Evolutionary conservation across 495 filamentous ascomycete species (phyloP), one percentile per base, ranked within the genome.

Genomic region (Aspergillus haitiensis): DNA sequence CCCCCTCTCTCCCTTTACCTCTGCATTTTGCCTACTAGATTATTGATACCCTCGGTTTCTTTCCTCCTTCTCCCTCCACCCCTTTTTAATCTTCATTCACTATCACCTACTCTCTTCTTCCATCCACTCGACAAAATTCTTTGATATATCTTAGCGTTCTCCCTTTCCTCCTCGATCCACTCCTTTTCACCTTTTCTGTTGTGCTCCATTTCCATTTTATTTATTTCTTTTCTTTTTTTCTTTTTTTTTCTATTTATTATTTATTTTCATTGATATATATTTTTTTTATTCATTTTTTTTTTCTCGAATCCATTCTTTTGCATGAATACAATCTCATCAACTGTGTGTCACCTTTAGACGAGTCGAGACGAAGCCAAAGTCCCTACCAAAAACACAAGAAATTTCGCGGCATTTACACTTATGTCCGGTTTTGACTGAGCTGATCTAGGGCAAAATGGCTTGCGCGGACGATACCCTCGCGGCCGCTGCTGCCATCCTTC

Each of bases 401-500:
- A 61, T n/a, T 5, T 45, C 54, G 16, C 55, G 37, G 52, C 59
- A 11, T 44, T 33, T 15, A 52, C 60, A 61, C 62, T 61, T 70
- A 64, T 64, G 66, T 70, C 52, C 61, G 62, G 62, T 62, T 51
- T 58, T 64, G 60, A 69, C 66, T 67, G 53, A 76, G 60, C 46
- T 36, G 48, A 47, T 52, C 40, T 59, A 75, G 72, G 75, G 72
- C 75, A 78, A 65, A 68, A 86, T 86, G 84, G 78, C 75, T 73
- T 69, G 70, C 71, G 81, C 81, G 73, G 81, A 88, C 65, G 79
- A 84, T 60, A 82, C 84, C 52, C 76, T 89, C 65, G 78, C 80
- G 65, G 86, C 83, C 47, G 82, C 85, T 62, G 78, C 85, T 64
- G 78, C 82, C 61, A 75, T 90, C 58, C 72, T 92, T 63, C 84